These are phyloP conservation scores for Xylaria sp. DNA, from an alignment of 2,329 filamentous ascomycete genomes.

Conservation along the genomic window DNA sequence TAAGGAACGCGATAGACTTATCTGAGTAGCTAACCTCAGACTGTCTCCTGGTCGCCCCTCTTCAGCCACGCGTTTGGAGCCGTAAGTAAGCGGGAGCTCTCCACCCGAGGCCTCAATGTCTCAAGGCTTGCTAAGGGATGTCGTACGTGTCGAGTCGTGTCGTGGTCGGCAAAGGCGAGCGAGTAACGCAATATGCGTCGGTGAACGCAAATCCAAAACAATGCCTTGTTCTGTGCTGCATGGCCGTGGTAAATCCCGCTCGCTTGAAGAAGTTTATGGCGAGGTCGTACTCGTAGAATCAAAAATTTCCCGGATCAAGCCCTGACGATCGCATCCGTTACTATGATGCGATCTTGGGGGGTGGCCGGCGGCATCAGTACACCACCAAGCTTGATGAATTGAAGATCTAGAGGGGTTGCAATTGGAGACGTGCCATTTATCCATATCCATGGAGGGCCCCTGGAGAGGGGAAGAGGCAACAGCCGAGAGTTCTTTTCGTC, in stretches of 20 bases:
- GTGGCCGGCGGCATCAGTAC: constrained; percentile 16
- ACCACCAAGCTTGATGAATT: constrained; percentile 10
- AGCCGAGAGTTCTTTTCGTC: constrained; percentile 16
- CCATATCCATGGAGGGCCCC: constrained; percentile 23
- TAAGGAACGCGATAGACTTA: neutral
- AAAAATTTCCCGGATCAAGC: constrained; percentile 7
- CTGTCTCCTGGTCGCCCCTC: neutral
- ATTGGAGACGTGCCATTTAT: constrained; percentile 34
- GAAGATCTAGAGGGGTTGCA: constrained; percentile 26
- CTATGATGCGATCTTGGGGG: neutral
- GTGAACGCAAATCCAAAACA: constrained; percentile 2
- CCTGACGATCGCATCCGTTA: constrained; percentile 26
- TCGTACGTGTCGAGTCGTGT: neutral
- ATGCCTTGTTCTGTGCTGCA: constrained; percentile 13
- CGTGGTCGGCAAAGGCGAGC: constrained; percentile 7
- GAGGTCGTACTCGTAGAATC: constrained; percentile 9
- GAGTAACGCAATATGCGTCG: constrained; percentile 12
- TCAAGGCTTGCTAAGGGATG: neutral
- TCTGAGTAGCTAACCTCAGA: neutral
- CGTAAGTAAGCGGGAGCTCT: neutral
- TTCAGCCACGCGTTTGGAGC: constrained; percentile 1
- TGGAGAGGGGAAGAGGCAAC: constrained; percentile 1
- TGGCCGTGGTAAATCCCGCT: neutral
- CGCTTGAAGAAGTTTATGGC: constrained; percentile 14
- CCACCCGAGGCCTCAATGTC: neutral